Base-by-base conservation (phyloP, 805 yeast species). In the Hagleromyces aurorensis region DNA sequence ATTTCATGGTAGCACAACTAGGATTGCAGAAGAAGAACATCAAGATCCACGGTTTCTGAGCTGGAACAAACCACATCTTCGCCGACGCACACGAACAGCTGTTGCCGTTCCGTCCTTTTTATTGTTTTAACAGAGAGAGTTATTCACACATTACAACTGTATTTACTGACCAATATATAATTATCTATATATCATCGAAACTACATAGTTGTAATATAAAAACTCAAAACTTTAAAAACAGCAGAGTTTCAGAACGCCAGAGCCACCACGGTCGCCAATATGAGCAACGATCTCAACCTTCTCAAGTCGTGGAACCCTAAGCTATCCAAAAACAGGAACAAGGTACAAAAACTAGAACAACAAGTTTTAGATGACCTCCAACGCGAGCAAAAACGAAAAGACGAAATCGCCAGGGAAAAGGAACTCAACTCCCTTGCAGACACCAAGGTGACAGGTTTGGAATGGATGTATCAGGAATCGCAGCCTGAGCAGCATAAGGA, bases 221-320 rank as follows among this genome's bases (percentile, higher is more conserved):
- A n/a, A n/a, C n/a, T n/a, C n/a, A n/a, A n/a, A n/a, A n/a, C n/a
- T n/a, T n/a, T n/a, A n/a, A n/a, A n/a, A n/a, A 9, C 7, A 7
- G 13, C 25, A n/a, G 13, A 22, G 9, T 10, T 10, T 11, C 25
- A 22, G 17, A 11, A 15, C 12, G 4, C 13, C 8, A 20, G n/a
- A 27, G 16, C 19, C 21, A 9, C 32, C 24, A 31, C 7, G 2
- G 12, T 21, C n/a, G 12, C 12, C 16, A 40, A 25, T 9, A 65
- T 64, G 69, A 69, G 66, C 52, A 82, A 86, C 4, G 95, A 87
- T 55, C 66, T 89, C 39, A 89, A 89, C 52, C 57, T 87, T 33
- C 81, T 89, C 61, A 89, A 89, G 54, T 89, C 97, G 38, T 89
- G 97, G 98, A 85, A 89, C 55, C 96, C 98, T 3, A 87, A 80